These are phyloP conservation scores for Ogataea trehaloabstinens DNA, from an alignment of 805 yeast genomes.

Conservation along the genomic window DNA sequence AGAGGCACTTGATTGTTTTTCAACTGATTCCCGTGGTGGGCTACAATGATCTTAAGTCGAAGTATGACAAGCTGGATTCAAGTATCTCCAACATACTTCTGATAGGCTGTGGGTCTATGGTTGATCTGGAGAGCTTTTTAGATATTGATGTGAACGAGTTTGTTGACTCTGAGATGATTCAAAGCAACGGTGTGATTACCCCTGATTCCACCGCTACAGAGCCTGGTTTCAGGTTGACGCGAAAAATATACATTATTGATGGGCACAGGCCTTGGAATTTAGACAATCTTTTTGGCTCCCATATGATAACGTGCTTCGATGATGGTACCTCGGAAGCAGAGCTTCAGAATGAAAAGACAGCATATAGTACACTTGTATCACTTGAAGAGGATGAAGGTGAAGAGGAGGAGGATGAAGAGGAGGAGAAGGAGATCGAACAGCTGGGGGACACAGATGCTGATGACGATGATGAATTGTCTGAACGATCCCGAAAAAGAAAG, in stretches of 20 bases:
- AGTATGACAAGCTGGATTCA: slow-evolving; percentile 62
- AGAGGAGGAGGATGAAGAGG: slow-evolving; percentile 36
- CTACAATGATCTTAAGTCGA: slow-evolving; percentile 68
- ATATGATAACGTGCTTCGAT: slow-evolving; percentile 75
- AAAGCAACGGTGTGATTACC: slow-evolving; percentile 18
- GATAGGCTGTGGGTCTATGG: slow-evolving; percentile 91
- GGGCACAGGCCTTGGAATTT: slow-evolving; percentile 96
- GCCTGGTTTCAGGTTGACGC: slow-evolving; percentile 35
- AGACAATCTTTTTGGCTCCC: slow-evolving; percentile 85
- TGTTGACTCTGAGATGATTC: slow-evolving; percentile 34
- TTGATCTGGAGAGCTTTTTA: slow-evolving; percentile 75
- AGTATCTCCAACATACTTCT: slow-evolving; percentile 75
- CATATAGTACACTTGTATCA: slow-evolving; percentile 55
- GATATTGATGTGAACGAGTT: slow-evolving; percentile 59
- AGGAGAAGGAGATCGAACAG: slow-evolving; percentile 32
- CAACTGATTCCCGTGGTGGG: slow-evolving; percentile 94
- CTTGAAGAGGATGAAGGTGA: slow-evolving; percentile 36
- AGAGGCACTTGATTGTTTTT: slow-evolving; percentile 79
- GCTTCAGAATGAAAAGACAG: slow-evolving; percentile 52
- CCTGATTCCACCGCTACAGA: slow-evolving; percentile 28
- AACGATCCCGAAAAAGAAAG: slow-evolving; percentile 24
- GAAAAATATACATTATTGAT: slow-evolving; percentile 80
- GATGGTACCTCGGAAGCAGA: slow-evolving; percentile 74
- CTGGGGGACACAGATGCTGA: slow-evolving; percentile 32
- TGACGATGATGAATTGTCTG: slow-evolving; percentile 32